phyloP scores from a whole-genome alignment of 1,139 yeast species.

The Zygosaccharomyces sapae region DNA sequence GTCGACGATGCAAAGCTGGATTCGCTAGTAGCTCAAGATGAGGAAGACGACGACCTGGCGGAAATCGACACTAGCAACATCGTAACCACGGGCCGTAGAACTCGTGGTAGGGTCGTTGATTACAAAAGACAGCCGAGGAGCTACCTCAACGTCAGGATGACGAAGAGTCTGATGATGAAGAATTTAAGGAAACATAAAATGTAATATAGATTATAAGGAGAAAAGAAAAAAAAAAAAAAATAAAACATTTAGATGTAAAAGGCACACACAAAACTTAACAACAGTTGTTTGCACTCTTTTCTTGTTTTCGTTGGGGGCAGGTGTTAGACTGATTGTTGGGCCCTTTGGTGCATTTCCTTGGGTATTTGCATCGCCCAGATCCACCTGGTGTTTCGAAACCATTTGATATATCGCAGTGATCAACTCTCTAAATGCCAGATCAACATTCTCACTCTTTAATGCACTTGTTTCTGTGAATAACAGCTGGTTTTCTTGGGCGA shows the following conservation, averaged over 20 bases:
- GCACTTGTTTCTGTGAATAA: slow-evolving; percentile 98
- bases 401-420: slow-evolving; percentile 89
- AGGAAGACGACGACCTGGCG: slow-evolving; percentile 74
- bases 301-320: slow-evolving; percentile 80
- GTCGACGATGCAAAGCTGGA: slow-evolving; percentile 53
- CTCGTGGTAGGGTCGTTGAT: slow-evolving; percentile 86
- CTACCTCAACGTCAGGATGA: slow-evolving; percentile 47
- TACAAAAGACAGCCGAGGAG: slow-evolving; percentile 77
- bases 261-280: slow-evolving; percentile 41
- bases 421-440: slow-evolving; percentile 87
- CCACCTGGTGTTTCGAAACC: slow-evolving; percentile 83
- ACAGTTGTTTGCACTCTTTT: slow-evolving; percentile 62
- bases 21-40: slow-evolving; percentile 44
- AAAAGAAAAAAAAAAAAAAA: slow-evolving; percentile 1
- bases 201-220: slow-evolving; percentile 3
- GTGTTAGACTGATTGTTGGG: slow-evolving; percentile 88
- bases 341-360: slow-evolving; percentile 48
- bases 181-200: slow-evolving; percentile 20
- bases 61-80: slow-evolving; percentile 85
- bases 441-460: slow-evolving; percentile 89
- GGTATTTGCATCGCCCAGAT: slow-evolving; percentile 52
- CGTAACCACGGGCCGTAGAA: slow-evolving; percentile 79
- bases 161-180: slow-evolving; percentile 34
- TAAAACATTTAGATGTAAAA: background rate
- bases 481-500: slow-evolving; percentile 88